phyloP scores from a whole-genome alignment of 352 stramenopile species.

The Phytopythium cucurbitacearum region DNA sequence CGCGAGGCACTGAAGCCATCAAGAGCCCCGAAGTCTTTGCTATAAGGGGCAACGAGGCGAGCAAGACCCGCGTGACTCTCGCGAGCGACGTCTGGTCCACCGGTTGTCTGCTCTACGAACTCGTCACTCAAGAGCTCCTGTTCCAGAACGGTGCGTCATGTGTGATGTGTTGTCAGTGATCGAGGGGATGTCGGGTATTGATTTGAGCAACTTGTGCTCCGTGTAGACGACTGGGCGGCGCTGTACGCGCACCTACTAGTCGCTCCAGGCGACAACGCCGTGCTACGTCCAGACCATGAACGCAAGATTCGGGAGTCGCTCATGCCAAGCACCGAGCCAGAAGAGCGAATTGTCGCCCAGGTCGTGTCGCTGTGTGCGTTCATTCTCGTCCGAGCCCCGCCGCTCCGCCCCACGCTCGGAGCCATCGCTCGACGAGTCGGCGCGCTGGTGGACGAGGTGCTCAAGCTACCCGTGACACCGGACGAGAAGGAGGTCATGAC shows the following conservation, averaged over 20 bases:
- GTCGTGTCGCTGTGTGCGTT: slow-evolving; percentile 22
- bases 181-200: neutral
- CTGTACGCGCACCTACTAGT: slow-evolving; percentile 59
- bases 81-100: slow-evolving; percentile 70
- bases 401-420: slow-evolving; percentile 18
- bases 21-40: slow-evolving; percentile 72
- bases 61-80: slow-evolving; percentile 23
- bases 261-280: slow-evolving; percentile 12
- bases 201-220: neutral
- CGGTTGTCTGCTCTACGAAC: slow-evolving; percentile 64
- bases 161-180: neutral
- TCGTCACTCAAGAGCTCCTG: slow-evolving; percentile 59
- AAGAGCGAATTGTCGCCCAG: slow-evolving; percentile 22
- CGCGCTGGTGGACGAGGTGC: slow-evolving; percentile 21
- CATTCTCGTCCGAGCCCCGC: slow-evolving; percentile 26
- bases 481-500: slow-evolving; percentile 21
- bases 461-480: slow-evolving; percentile 17
- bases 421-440: slow-evolving; percentile 13
- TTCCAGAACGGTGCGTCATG: slow-evolving; percentile 50
- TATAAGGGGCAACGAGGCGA: slow-evolving; percentile 29
- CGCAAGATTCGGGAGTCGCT: slow-evolving; percentile 28
- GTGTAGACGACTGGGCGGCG: slow-evolving; percentile 54
- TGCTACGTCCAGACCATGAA: slow-evolving; percentile 40
- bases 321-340: slow-evolving; percentile 19
- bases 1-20: slow-evolving; percentile 69